Conservation (phyloP, 2,329 filamentous ascomycete species). For the Trichoderma aggressivum region DNA sequence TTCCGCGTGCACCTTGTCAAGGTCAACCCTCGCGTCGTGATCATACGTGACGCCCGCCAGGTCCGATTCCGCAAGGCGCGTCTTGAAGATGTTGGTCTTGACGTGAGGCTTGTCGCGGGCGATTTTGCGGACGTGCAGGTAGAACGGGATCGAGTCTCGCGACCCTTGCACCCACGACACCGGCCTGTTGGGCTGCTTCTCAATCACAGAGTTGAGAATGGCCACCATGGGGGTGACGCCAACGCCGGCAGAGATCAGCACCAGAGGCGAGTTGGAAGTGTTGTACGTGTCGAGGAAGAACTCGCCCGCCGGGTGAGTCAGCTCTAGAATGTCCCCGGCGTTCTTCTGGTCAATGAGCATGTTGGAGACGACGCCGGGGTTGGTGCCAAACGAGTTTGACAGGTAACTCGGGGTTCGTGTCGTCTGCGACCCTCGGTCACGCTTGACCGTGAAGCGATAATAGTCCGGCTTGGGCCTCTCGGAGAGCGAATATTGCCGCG, state of each 20-base stretch:
- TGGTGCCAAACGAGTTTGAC: slow-evolving; percentile 34
- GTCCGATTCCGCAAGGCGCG: slow-evolving; percentile 45
- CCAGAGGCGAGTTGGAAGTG: slow-evolving; percentile 44
- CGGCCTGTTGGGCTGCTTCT: slow-evolving; percentile 44
- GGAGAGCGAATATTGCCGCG: slow-evolving; percentile 70
- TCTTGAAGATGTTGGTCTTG: slow-evolving; percentile 48
- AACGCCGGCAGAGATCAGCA: slow-evolving; percentile 60
- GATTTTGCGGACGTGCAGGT: slow-evolving; percentile 47
- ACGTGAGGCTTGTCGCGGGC: slow-evolving; percentile 36
- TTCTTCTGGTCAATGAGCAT: slow-evolving; percentile 60
- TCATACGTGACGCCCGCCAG: slow-evolving; percentile 43
- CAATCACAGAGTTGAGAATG: slow-evolving; percentile 54
- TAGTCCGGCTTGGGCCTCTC: slow-evolving; percentile 59
- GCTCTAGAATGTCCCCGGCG: slow-evolving; percentile 59
- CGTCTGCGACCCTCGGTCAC: slow-evolving; percentile 53
- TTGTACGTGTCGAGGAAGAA: slow-evolving; percentile 51
- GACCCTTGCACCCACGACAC: slow-evolving; percentile 60
- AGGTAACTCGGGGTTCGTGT: slow-evolving; percentile 25
- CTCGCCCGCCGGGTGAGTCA: slow-evolving; percentile 65
- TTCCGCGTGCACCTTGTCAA: slow-evolving; percentile 41
- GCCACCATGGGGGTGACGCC: slow-evolving; percentile 59
- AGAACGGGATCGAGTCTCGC: slow-evolving; percentile 51
- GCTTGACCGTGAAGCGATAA: slow-evolving; percentile 71
- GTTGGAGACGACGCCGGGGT: slow-evolving; percentile 67
- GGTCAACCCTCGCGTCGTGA: slow-evolving; percentile 42